Conservation (phyloP, 1,284 basidiomycete species). For the Apiotrichum siamense region DNA sequence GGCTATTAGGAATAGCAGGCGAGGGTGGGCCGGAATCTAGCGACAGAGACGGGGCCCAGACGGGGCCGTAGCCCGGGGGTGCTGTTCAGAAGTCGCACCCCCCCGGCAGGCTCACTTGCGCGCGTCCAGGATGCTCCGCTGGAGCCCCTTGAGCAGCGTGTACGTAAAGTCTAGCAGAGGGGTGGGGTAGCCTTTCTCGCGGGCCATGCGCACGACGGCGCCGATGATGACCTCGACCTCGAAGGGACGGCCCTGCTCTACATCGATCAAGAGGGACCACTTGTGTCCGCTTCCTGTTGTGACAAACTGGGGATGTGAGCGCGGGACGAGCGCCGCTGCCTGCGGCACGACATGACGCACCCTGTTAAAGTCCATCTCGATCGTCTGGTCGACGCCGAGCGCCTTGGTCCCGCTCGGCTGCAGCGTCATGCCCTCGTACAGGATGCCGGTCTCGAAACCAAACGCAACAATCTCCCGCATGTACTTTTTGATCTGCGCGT, state of each 20-base stretch:
- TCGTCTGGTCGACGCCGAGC: constrained; percentile 15
- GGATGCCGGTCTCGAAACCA: constrained; percentile 34
- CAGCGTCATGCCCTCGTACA: constrained; percentile 32
- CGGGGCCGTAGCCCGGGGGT: too few relatives aligned
- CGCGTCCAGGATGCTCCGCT: constrained; percentile 16
- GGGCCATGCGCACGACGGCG: constrained; percentile 35
- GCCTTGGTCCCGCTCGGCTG: constrained; percentile 23
- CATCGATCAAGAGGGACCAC: constrained; percentile 40
- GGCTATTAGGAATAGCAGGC: neutral
- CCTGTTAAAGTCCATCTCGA: constrained; percentile 9
- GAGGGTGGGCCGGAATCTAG: too few relatives aligned
- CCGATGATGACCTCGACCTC: constrained; percentile 45
- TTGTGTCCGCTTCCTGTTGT: constrained; percentile 23
- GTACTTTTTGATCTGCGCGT: constrained; percentile 30
- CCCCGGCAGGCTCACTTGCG: neutral
- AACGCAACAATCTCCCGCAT: constrained; percentile 36
- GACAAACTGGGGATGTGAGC: constrained; percentile 10
- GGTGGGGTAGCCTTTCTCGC: constrained; percentile 21
- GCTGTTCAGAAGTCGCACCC: too few relatives aligned
- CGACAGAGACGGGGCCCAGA: too few relatives aligned
- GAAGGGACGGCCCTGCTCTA: constrained; percentile 42
- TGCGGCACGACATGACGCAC: neutral
- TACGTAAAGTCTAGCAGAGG: constrained; percentile 34
- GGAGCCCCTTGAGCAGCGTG: constrained; percentile 37
- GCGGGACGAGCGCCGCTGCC: neutral